Percentiles rank a stretch among this genome's conserved stretches.
phyloP scores from a whole-genome alignment of 371 early-diverging fungal species.

The Lichtheimia corymbifera region DNA sequence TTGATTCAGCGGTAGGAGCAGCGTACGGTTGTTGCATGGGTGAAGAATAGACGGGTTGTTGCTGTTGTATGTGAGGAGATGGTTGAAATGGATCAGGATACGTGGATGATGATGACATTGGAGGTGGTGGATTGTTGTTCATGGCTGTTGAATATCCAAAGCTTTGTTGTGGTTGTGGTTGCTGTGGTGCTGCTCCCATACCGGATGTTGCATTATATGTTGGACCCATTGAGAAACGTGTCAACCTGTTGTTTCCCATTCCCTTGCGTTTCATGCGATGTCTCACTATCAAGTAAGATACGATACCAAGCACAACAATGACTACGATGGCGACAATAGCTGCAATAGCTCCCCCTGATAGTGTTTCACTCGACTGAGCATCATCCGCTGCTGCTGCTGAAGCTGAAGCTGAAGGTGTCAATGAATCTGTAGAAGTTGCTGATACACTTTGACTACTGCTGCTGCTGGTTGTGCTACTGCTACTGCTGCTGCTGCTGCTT shows the following conservation, averaged over 20 bases:
- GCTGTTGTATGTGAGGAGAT: slow-evolving; percentile 1
- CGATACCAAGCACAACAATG: slow-evolving; percentile 14
- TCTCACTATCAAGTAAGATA: slow-evolving; percentile 21
- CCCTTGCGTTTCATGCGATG: slow-evolving; percentile 14
- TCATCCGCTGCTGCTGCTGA: background rate
- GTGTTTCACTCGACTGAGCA: slow-evolving; percentile 2
- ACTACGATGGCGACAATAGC: slow-evolving; percentile 24
- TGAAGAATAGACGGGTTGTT: background rate
- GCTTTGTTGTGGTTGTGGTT: slow-evolving; percentile 6
- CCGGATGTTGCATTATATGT: slow-evolving; percentile 10
- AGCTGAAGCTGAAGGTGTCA: background rate
- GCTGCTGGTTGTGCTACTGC: background rate
- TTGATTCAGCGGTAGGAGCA: background rate
- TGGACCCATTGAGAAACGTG: slow-evolving; percentile 16
- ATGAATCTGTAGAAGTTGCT: background rate
- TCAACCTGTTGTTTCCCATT: slow-evolving; percentile 5
- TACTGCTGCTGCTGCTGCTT: background rate
- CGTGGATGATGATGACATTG: background rate
- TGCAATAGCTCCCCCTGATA: slow-evolving; percentile 22
- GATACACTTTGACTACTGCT: no score
- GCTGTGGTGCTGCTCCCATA: slow-evolving; percentile 11
- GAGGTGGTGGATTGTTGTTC: background rate
- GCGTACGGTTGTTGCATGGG: background rate
- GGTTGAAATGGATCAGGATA: background rate
- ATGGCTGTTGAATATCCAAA: slow-evolving; percentile 4